Evolutionary conservation across 2,329 filamentous ascomycete species (phyloP).

Genomic region (Arthrobotrys conoides): DNA sequence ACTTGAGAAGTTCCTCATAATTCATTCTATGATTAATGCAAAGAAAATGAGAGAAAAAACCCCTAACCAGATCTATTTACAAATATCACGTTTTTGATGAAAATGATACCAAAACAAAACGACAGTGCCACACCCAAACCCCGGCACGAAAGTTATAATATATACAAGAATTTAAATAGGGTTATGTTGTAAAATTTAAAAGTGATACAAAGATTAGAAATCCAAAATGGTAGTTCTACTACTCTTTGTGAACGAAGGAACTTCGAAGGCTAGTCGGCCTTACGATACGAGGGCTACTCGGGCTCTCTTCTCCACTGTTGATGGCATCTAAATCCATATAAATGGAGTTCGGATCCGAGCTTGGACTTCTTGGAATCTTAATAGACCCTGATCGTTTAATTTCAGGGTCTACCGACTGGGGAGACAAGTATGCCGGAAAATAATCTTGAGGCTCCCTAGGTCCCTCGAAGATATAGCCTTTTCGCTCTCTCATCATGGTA

Average conservation of each 20-base stretch:
- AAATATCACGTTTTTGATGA: neutral
- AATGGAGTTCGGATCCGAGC: conserved; percentile 21
- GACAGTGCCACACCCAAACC: neutral
- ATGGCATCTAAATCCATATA: conserved; percentile 31
- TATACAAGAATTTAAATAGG: neutral
- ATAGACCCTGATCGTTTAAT: conserved; percentile 33
- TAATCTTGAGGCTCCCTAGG: conserved; percentile 43
- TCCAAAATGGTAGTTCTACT: too few relatives aligned
- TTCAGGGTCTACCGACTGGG: conserved; percentile 35
- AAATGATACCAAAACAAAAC: neutral
- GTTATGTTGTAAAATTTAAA: neutral
- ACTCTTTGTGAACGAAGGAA: conserved; percentile 15
- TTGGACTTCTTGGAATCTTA: conserved; percentile 29
- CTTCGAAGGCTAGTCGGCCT: conserved; percentile 10
- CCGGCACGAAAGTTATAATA: neutral
- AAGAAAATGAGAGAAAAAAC: too few relatives aligned
- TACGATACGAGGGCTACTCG: neutral
- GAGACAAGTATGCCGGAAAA: conserved; percentile 34
- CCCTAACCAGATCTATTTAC: neutral
- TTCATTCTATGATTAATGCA: neutral
- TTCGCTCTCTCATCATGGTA: conserved; percentile 37
- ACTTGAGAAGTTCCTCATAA: too few relatives aligned
- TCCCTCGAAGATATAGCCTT: conserved; percentile 43
- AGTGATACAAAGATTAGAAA: neutral
- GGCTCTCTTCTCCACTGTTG: neutral